Conservation (phyloP, 768 basidiomycete genomes). For the Mycena capillaripes region DNA sequence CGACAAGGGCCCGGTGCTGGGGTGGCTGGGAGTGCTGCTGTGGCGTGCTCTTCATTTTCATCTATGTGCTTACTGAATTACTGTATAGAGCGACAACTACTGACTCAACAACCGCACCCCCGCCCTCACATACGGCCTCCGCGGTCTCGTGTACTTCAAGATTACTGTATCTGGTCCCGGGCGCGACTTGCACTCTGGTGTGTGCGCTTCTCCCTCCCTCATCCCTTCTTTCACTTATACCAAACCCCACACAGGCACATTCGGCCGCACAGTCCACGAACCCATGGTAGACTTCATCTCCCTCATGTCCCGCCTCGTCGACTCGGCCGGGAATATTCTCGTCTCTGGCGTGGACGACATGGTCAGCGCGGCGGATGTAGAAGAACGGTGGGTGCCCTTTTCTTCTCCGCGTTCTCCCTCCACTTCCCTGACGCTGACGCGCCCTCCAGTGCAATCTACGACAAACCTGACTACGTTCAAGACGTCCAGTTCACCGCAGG, state of each 20-base stretch:
- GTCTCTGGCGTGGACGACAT: constrained; percentile 80
- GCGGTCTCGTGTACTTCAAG: constrained; percentile 91
- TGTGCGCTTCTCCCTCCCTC: not conserved
- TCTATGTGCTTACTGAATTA: constrained; percentile 18
- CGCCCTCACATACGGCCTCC: constrained; percentile 88
- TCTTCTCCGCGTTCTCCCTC: not conserved
- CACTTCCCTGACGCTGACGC: not conserved
- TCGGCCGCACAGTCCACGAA: constrained; percentile 74
- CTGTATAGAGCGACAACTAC: constrained; percentile 87
- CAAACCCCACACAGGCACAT: constrained; percentile 63
- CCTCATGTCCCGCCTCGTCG: constrained; percentile 79
- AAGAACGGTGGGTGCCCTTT: too few relatives aligned
- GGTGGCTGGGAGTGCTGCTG: too few relatives aligned
- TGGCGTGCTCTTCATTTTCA: constrained; percentile 44
- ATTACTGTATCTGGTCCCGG: constrained; percentile 86
- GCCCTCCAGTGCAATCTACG: constrained; percentile 6
- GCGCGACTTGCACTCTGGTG: constrained; percentile 92
- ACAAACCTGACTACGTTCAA: constrained; percentile 17
- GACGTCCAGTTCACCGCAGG: constrained; percentile 38
- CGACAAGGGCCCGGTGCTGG: constrained; percentile 92
- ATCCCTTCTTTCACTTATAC: not conserved
- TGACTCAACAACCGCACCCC: constrained; percentile 91
- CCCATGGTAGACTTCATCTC: constrained; percentile 84
- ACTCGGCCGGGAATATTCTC: constrained; percentile 71
- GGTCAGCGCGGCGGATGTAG: too few relatives aligned